Evolutionary conservation across 306 rosid species (phyloP).

Genomic region (Cyamopsis tetragonoloba): DNA sequence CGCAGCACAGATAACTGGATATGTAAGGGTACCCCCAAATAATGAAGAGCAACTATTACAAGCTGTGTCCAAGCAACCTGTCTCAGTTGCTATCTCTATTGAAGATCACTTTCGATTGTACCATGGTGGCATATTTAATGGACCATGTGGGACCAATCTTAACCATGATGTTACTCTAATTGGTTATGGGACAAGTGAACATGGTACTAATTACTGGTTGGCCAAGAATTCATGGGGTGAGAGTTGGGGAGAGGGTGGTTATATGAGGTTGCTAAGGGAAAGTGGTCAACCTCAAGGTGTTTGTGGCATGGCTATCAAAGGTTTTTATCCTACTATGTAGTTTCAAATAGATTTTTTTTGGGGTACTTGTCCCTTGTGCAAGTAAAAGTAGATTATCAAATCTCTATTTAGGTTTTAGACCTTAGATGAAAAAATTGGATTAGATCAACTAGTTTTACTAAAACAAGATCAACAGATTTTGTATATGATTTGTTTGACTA

Average conservation of each 20-base stretch:
- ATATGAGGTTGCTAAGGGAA: constrained; percentile 13
- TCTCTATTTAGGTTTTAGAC: too few relatives aligned
- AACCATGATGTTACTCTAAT: not conserved
- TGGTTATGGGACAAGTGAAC: constrained; percentile 2
- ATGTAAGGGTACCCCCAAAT: not conserved
- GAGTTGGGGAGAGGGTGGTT: not conserved
- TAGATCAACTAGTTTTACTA: too few relatives aligned
- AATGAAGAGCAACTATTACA: constrained; percentile 8
- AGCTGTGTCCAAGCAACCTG: not conserved
- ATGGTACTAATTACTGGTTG: constrained; percentile 15
- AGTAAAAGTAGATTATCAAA: too few relatives aligned
- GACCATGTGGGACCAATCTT: not conserved
- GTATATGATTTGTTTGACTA: too few relatives aligned
- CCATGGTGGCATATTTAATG: not conserved
- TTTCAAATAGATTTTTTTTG: too few relatives aligned
- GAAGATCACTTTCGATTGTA: not conserved
- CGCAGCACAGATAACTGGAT: not conserved
- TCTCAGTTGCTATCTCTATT: not conserved
- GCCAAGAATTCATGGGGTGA: constrained; percentile 15
- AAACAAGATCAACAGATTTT: too few relatives aligned
- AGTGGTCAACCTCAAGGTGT: not conserved
- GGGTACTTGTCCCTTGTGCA: too few relatives aligned
- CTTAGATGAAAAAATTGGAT: too few relatives aligned
- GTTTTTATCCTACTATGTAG: not conserved
- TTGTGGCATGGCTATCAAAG: not conserved